Percentiles rank a stretch among this genome's conserved stretches.
These are phyloP conservation scores for Amanita rubescens DNA, from an alignment of 768 basidiomycete species.

Conservation along the genomic window DNA sequence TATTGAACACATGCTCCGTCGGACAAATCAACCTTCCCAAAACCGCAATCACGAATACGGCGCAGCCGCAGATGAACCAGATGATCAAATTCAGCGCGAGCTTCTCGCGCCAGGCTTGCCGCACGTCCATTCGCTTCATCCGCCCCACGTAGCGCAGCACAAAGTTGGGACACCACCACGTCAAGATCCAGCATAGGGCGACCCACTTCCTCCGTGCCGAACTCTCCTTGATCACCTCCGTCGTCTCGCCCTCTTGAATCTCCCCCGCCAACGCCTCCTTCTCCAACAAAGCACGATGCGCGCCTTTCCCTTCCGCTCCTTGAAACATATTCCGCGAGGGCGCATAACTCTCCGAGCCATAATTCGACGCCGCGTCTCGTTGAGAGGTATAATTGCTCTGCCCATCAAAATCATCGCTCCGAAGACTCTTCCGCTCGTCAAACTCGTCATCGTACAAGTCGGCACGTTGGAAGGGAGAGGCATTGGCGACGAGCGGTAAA, in stretches of 20 bases:
- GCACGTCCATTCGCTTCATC: slow-evolving; percentile 91
- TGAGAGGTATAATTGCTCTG: slow-evolving; percentile 72
- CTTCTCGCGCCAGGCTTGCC: slow-evolving; percentile 98
- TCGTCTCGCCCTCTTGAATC: slow-evolving; percentile 80
- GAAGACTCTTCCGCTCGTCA: slow-evolving; percentile 66
- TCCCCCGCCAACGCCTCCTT: slow-evolving; percentile 84
- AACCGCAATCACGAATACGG: slow-evolving; percentile 89
- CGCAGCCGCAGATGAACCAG: slow-evolving; percentile 86
- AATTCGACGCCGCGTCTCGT: slow-evolving; percentile 75
- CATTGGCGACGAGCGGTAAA: slow-evolving; percentile 80
- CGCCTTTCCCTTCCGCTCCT: slow-evolving; percentile 56
- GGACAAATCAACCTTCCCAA: slow-evolving; percentile 90
- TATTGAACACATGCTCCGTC: slow-evolving; percentile 84
- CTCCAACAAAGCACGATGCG: slow-evolving; percentile 29
- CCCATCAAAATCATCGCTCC: slow-evolving; percentile 74
- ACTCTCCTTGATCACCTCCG: slow-evolving; percentile 80
- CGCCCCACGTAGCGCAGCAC: slow-evolving; percentile 67
- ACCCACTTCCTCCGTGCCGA: slow-evolving; percentile 85
- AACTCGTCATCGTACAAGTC: slow-evolving; percentile 74
- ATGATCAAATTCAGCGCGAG: slow-evolving; percentile 92
- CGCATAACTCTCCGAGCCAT: slow-evolving; percentile 89
- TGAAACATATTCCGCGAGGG: slow-evolving; percentile 96
- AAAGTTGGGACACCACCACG: slow-evolving; percentile 83
- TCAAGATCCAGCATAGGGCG: slow-evolving; percentile 77
- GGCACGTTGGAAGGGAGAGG: slow-evolving; percentile 74